Base-by-base conservation (phyloP, 192 early-diverging fungal genomes). In the Coemansia sp. region DNA sequence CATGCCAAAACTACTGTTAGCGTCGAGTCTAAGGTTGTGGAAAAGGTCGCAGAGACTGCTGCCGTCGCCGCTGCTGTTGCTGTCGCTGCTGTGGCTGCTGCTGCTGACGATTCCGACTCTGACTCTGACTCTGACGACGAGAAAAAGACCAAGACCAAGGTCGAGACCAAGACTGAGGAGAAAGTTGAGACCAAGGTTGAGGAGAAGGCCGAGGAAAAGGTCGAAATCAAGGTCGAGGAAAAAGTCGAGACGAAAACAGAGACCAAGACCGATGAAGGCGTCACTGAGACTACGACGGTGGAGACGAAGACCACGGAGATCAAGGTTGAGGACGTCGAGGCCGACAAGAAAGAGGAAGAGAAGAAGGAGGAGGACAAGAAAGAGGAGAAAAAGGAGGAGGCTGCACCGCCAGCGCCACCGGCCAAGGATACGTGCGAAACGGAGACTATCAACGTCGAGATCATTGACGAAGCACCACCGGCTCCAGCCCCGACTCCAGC, bases 361-460 rank as follows among this genome's bases (percentile, higher is more conserved):
- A 12, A 69, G 29, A 15, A 46, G 33, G 40, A 38, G 27, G 59
- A 66, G 24, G 66, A 67, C 52, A 71, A 71, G 40, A 60, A 62
- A 33, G 57, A 68, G 29, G 27, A 46, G 33, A 49, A 38, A 24
- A 66, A 60, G 22, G 66, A 52, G 11, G 66, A 67, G 20, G 20
- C 54, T n/a, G 38, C 34, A 27, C 49, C 67, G 18, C 29, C 69
- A 18, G 40, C 57, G 43, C n/a, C 57, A 33, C n/a, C 52, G 24
- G 34, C 66, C 31, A 34, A 47, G 20, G 60, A 60, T 11, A 40
- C 52, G 33, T 36, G n/a, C n/a, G 38, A 38, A 11, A 63, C 75
- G 18, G 78, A 75, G 34, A 70, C 69, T 0, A 62, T 80, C 43
- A 41, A 72, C n/a, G 70, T 80, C 13, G 73, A 80, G 47, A 42